Evolutionary conservation across 139 green algal species (phyloP).

Genomic region (Raphidocelis subcapitata): DNA sequence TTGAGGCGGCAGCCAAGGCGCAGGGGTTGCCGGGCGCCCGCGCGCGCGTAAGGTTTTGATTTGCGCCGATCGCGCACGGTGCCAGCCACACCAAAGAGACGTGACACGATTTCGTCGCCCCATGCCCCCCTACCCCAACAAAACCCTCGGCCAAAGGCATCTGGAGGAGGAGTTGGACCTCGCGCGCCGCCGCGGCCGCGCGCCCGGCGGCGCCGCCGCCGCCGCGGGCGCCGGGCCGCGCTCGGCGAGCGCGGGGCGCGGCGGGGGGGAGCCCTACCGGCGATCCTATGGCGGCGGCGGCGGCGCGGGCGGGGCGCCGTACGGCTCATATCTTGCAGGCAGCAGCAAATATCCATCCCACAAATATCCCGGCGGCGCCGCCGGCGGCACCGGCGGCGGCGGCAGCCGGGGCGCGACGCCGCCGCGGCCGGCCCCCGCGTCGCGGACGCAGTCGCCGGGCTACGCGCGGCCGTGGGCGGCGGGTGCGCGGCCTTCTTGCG

Average conservation of each 20-base stretch:
- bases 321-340: background rate
- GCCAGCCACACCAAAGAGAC: too few relatives aligned
- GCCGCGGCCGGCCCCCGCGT: background rate
- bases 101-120: too few relatives aligned
- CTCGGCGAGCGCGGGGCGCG: background rate
- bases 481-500: background rate
- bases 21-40: too few relatives aligned
- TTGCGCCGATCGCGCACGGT: too few relatives aligned
- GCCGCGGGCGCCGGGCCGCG: too few relatives aligned
- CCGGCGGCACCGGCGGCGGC: background rate
- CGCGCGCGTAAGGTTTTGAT: too few relatives aligned
- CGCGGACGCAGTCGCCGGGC: slow-evolving; percentile 9
- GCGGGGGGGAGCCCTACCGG: background rate
- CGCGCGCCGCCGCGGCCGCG: too few relatives aligned
- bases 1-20: too few relatives aligned
- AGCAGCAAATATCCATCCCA: background rate
- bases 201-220: too few relatives aligned
- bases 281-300: background rate
- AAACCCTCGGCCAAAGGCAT: too few relatives aligned
- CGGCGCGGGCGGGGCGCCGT: background rate
- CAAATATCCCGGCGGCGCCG: background rate
- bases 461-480: slow-evolving; percentile 16
- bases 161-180: slow-evolving; percentile 57
- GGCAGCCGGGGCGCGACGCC: background rate
- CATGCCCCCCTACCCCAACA: too few relatives aligned